Conservation (phyloP, 2,329 filamentous ascomycete genomes). For the Fusarium decemcellulare region DNA sequence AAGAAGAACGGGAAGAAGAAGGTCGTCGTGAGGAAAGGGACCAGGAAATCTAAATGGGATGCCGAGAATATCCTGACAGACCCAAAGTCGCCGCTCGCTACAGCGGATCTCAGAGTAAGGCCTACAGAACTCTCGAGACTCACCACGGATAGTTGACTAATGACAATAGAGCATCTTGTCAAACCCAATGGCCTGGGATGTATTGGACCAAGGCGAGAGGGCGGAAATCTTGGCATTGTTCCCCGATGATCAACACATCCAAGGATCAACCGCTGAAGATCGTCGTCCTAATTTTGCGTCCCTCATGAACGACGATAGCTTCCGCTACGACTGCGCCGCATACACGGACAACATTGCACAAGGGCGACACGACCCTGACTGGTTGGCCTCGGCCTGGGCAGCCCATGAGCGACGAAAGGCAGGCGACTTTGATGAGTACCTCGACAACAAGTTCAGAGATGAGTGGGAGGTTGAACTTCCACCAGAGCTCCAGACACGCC, state of each 20-base stretch:
- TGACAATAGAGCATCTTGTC: slow-evolving; percentile 52
- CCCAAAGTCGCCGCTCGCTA: slow-evolving; percentile 56
- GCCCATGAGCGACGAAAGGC: slow-evolving; percentile 64
- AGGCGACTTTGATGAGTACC: slow-evolving; percentile 65
- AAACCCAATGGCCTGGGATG: slow-evolving; percentile 56
- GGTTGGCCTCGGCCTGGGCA: slow-evolving; percentile 66
- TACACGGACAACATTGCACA: slow-evolving; percentile 62
- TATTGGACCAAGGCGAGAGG: slow-evolving; percentile 52
- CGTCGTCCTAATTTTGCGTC: slow-evolving; percentile 59
- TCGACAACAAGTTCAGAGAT: slow-evolving; percentile 60
- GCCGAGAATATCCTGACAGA: slow-evolving; percentile 54
- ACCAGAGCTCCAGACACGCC: slow-evolving; percentile 45
- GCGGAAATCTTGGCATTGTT: slow-evolving; percentile 56
- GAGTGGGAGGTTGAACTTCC: slow-evolving; percentile 64
- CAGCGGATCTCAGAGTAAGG: slow-evolving; percentile 54
- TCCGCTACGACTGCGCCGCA: slow-evolving; percentile 61
- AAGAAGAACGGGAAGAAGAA: slow-evolving; percentile 43
- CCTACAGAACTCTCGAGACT: neutral
- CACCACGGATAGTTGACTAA: neutral
- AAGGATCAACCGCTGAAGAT: slow-evolving; percentile 51
- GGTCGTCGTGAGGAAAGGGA: slow-evolving; percentile 38
- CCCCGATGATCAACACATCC: slow-evolving; percentile 56
- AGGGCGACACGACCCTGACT: slow-evolving; percentile 66
- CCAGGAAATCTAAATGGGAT: slow-evolving; percentile 54
- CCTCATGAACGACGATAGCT: slow-evolving; percentile 62